Percentiles rank a stretch among this genome's conserved stretches.
These are phyloP conservation scores for Tuber calosporum DNA, from an alignment of 495 filamentous ascomycete species.

Conservation along the genomic window DNA sequence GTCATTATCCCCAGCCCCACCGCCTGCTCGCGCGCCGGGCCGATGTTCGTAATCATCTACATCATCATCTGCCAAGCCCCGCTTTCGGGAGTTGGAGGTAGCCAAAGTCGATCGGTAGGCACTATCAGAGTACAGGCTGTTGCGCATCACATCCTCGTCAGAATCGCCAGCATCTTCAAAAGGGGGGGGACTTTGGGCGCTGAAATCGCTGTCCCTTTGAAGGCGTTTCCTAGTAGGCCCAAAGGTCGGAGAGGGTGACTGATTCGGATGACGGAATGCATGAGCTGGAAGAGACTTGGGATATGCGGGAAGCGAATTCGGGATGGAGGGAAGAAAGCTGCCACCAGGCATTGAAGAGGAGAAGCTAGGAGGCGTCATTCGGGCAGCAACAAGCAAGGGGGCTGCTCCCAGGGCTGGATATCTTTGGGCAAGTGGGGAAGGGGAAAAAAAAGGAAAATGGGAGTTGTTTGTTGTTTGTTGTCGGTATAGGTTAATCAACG, in stretches of 20 bases:
- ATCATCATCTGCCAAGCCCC: slow-evolving; percentile 36
- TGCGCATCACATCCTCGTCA: slow-evolving; percentile 39
- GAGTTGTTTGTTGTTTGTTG: not conserved
- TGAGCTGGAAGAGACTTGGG: slow-evolving; percentile 13
- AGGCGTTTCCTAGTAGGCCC: slow-evolving; percentile 32
- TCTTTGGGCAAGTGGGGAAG: not conserved
- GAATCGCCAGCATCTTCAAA: slow-evolving; percentile 24
- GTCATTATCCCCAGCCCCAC: slow-evolving; percentile 17
- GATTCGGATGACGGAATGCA: slow-evolving; percentile 12
- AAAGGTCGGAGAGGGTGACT: slow-evolving; percentile 34
- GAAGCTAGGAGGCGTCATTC: slow-evolving; percentile 15
- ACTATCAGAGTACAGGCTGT: slow-evolving; percentile 35
- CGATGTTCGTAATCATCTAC: slow-evolving; percentile 15
- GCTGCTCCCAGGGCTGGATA: not conserved
- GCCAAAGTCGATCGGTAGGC: slow-evolving; percentile 33
- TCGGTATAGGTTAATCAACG: not conserved
- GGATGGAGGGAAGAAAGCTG: slow-evolving; percentile 32
- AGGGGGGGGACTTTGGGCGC: slow-evolving; percentile 11
- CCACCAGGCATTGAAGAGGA: slow-evolving; percentile 14
- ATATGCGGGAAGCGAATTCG: slow-evolving; percentile 28
- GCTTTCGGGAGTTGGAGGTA: slow-evolving; percentile 24
- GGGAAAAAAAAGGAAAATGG: not conserved
- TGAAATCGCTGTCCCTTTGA: slow-evolving; percentile 17
- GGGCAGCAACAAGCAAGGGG: not conserved
- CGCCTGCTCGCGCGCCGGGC: slow-evolving; percentile 4